Base-by-base conservation (phyloP, 345 rosid genomes). In the Camelina hispida region DNA sequence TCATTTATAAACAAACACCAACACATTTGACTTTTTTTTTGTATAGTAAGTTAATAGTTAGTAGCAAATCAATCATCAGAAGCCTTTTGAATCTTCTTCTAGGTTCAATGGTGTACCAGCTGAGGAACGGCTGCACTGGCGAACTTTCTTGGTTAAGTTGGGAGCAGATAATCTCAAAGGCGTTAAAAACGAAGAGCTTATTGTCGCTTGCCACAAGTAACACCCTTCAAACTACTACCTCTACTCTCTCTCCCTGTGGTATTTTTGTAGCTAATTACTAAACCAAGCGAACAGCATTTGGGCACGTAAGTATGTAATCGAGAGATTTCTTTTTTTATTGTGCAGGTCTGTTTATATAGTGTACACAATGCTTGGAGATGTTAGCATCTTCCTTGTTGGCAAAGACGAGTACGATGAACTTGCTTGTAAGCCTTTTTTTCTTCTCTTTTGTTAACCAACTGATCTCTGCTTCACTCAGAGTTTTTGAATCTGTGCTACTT, bases 341-440 rank as follows among this genome's bases (percentile, higher is more conserved):
- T 52, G 62, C 87, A 89, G 96, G 87, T 95, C 99, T 6, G 98
- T 92, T 50, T 95, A 92, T 70, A 92, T 95, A 2, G 99, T 92
- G 34, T 92, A 95, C 76, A 90, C 91, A 0, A 89, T 96, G 81
- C 93, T 96, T 37, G 97, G 97, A 35, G 98, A 93, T 84, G 96
- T 93, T 82, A 89, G 93, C 85, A 79, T 96, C 76, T 93, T 75
- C 80, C 85, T 83, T 71, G 97, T 88, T 77, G 98, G 99, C 71
- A 96, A 96, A 86, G 98, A 96, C 77, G 94, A 87, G 69, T 96
- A 96, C 63, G 99, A 96, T 84, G 99, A 93, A 78, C 99, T 95
- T 82, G 98, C 97, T 51, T 88, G 97, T 92, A 81, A 87, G 98
- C 79, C 59, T 58, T 35, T 61, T 13, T 60, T 37, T 14, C 20